Evolutionary conservation across 2,329 filamentous ascomycete genomes (phyloP).

Genomic region (Arthroderma uncinatum): DNA sequence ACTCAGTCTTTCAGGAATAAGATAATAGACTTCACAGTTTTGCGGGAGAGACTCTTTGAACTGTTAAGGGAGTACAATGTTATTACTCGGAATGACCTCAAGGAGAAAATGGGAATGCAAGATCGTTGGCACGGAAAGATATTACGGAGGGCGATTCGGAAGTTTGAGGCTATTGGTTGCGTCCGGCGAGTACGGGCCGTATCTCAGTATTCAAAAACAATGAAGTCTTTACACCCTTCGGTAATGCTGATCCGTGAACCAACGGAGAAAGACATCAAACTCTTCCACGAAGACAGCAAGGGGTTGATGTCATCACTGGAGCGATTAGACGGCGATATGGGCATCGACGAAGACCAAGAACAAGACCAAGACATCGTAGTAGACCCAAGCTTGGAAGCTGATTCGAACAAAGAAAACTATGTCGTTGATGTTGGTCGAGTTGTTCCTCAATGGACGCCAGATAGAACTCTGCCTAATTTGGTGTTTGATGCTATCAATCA

Average conservation of each 20-base stretch:
- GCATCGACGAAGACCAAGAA: conserved; percentile 26
- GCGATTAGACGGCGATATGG: conserved; percentile 20
- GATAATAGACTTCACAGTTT: conserved; percentile 40
- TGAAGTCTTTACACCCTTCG: conserved; percentile 31
- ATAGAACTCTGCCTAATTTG: conserved; percentile 42
- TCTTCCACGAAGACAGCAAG: conserved; percentile 30
- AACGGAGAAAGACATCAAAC: conserved; percentile 28
- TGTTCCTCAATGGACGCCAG: conserved; percentile 45
- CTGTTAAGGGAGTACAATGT: conserved; percentile 41
- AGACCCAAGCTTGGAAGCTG: conserved; percentile 12
- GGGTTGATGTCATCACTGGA: conserved; percentile 21
- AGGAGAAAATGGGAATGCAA: conserved; percentile 35
- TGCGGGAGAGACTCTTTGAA: conserved; percentile 39
- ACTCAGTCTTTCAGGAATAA: conserved; percentile 17
- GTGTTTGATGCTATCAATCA: conserved; percentile 40
- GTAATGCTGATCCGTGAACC: conserved; percentile 36
- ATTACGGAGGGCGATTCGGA: conserved; percentile 34
- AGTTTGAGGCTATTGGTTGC: conserved; percentile 37
- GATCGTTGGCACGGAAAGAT: conserved; percentile 32
- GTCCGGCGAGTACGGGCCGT: conserved; percentile 34
- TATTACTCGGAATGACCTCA: conserved; percentile 43
- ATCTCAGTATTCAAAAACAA: conserved; percentile 30
- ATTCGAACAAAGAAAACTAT: conserved; percentile 15
- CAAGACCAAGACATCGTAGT: conserved; percentile 18
- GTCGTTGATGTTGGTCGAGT: conserved; percentile 27